phyloP scores from a whole-genome alignment of 345 rosid genomes.

The Pistacia vera region DNA sequence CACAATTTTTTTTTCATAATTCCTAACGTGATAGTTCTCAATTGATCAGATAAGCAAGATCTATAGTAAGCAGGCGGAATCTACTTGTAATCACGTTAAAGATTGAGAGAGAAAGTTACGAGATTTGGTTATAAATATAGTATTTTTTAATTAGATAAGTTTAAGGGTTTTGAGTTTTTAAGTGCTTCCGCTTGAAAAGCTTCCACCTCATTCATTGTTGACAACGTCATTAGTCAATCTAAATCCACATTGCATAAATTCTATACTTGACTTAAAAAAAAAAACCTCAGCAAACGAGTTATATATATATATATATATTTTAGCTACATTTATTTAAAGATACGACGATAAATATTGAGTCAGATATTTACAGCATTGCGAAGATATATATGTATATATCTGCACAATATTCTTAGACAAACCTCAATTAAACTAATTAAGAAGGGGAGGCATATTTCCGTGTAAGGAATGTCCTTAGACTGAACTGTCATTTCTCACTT shows the following conservation, averaged over 20 bases:
- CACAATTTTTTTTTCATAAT: too few species aligned
- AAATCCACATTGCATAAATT: too few species aligned
- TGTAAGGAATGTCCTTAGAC: slow-evolving; percentile 34
- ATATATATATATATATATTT: too few species aligned
- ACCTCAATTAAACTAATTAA: slow-evolving; percentile 31
- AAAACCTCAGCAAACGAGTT: too few species aligned
- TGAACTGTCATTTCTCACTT: slow-evolving; percentile 11
- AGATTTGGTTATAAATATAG: rapidly evolving
- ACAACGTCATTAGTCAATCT: too few species aligned
- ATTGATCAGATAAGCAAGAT: too few species aligned
- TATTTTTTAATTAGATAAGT: neutral
- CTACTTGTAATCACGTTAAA: too few species aligned
- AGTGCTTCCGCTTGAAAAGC: neutral
- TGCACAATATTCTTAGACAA: slow-evolving; percentile 26
- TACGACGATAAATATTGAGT: slow-evolving; percentile 7
- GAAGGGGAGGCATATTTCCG: slow-evolving; percentile 33
- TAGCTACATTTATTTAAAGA: neutral
- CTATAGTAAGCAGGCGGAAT: too few species aligned
- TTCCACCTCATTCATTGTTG: neutral
- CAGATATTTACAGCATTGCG: slow-evolving; percentile 15
- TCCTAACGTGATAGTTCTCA: too few species aligned
- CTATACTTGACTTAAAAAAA: too few species aligned
- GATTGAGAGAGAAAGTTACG: too few species aligned
- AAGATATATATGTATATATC: neutral
- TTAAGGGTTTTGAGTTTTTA: neutral